Conservation (phyloP, 2,329 filamentous ascomycete genomes). For the Hymenoscyphus repandus region DNA sequence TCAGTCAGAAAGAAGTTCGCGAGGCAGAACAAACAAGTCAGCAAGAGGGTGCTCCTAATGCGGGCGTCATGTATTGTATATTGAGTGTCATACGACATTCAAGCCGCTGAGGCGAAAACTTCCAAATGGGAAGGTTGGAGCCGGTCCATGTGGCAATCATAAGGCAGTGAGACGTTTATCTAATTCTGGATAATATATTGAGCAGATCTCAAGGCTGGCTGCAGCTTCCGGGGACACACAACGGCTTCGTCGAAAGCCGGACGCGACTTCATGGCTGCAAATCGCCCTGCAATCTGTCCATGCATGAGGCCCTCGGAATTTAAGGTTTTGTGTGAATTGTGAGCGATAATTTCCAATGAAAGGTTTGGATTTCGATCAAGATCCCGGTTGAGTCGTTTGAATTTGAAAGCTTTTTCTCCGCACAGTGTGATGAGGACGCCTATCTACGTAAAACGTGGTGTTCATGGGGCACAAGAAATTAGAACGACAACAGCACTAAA, state of each 20-base stretch:
- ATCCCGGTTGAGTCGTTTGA: too few species aligned
- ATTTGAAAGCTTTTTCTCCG: too few species aligned
- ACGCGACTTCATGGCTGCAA: background rate
- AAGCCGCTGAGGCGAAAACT: background rate
- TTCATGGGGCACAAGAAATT: too few species aligned
- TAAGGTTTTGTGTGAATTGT: conserved; percentile 4
- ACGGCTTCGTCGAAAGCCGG: conserved; percentile 6
- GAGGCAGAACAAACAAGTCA: too few species aligned
- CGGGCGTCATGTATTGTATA: too few species aligned
- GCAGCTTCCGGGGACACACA: conserved; percentile 7
- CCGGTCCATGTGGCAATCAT: conserved; percentile 3
- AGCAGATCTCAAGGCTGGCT: conserved; percentile 2
- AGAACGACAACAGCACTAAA: too few species aligned
- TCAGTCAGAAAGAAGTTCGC: too few species aligned
- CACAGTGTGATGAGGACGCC: too few species aligned
- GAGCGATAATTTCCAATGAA: background rate
- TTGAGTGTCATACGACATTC: background rate
- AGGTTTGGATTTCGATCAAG: too few species aligned
- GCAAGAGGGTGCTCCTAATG: too few species aligned
- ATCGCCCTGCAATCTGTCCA: background rate
- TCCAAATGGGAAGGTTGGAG: background rate
- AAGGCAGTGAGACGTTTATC: conserved; percentile 7
- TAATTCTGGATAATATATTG: conserved; percentile 8
- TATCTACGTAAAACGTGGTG: too few species aligned
- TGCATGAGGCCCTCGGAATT: conserved; percentile 8